These are phyloP conservation scores for Suillus subluteus DNA, from an alignment of 768 basidiomycete genomes.

Conservation along the genomic window DNA sequence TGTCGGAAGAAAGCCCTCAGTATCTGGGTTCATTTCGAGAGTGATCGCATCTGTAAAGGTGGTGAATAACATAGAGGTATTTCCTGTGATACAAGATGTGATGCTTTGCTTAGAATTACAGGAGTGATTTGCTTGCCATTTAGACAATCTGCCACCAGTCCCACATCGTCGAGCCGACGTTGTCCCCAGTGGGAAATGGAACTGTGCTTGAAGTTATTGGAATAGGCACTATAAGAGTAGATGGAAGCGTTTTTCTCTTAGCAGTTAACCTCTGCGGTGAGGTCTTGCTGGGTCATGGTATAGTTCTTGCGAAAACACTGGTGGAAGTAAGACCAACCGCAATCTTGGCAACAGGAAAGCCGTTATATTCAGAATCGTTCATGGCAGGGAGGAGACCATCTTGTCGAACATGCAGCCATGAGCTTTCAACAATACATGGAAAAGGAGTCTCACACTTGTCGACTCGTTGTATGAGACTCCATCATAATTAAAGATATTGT, in stretches of 20 bases:
- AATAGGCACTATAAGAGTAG: background rate
- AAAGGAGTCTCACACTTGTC: background rate
- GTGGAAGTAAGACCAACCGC: no score
- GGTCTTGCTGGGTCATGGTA: background rate
- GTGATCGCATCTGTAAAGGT: constrained; percentile 5
- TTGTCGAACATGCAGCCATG: background rate
- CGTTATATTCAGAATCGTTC: background rate
- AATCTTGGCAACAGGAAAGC: background rate
- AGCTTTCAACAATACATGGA: background rate
- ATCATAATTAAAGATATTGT: constrained; percentile 8
- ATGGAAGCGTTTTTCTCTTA: background rate
- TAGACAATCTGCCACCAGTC: background rate
- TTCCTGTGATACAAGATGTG: constrained; percentile 2
- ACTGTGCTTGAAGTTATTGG: background rate
- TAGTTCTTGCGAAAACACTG: no score
- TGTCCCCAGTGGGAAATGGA: constrained; percentile 2
- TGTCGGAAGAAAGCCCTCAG: constrained; percentile 9
- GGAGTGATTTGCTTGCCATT: background rate
- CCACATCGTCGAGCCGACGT: constrained; percentile 2
- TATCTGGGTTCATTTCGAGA: constrained; percentile 1
- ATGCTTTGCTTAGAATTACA: background rate
- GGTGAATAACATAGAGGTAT: constrained; percentile 1
- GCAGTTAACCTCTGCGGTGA: constrained; percentile 7
- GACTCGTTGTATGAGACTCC: no score
- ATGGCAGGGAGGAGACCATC: constrained; percentile 13